Evolutionary conservation across 2,329 filamentous ascomycete genomes (phyloP), one percentile per base, ranked within the genome.

Genomic region (Stachybotrys chlorohalonatus): DNA sequence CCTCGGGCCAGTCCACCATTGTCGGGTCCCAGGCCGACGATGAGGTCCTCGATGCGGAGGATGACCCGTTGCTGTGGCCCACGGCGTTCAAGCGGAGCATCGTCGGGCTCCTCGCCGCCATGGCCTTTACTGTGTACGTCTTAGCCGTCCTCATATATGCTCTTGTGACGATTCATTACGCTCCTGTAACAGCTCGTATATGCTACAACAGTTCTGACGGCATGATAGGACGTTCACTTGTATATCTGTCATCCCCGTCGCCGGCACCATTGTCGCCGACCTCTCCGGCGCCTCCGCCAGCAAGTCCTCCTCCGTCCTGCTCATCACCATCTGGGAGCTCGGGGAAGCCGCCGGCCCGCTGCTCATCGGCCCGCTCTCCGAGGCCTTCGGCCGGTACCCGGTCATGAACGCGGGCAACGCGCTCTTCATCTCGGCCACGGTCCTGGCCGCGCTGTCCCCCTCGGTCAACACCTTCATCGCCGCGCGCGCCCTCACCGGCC

Each of bases 241-340:
- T 65, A 79, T 81, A 54, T 75, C 75, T 0, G 71, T 82, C 1
- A 76, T 82, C 1, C 80, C 80, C 0, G 70, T 83, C 52, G 79
- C 80, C 7, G 70, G 68, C 45, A 70, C 68, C 50, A 82, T 83
- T 58, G 73, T 79, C 24, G 60, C 67, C 2, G 79, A 83, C 55
- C 71, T 76, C 51, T 65, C 73, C 55, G 53, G 61, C 16, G 66
- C 69, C n/a, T 58, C 63, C 9, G 61, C 68, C 31, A 71, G 70
- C 65, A 75, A 75, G 55, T 75, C 76, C 0, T 71, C 78, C 15
- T 75, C 72, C 60, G 77, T 81, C 46, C 72, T 91, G 49, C 82
- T 89, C 53, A 83, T 90, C 8, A 87, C 85, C 0, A 82, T 89
- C 56, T 86, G 86, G 75, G 80, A 90, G 56, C 76, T 89, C 0